phyloP scores from a whole-genome alignment of 2,329 filamentous ascomycete species.

The Fusarium concolor region DNA sequence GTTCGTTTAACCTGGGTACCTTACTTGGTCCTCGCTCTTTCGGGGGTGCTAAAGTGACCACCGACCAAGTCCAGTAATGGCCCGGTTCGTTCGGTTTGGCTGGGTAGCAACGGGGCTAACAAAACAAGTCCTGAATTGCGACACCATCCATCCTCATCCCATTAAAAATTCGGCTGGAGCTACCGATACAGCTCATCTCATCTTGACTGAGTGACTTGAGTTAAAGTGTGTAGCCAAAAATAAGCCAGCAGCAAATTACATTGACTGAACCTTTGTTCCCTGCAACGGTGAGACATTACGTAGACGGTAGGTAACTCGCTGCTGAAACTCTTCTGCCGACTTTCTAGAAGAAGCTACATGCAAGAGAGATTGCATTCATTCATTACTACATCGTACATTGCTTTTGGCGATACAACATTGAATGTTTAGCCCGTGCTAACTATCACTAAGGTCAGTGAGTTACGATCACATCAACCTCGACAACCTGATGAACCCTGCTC shows the following conservation, averaged over 20 bases:
- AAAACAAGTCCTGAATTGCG: conserved; percentile 25
- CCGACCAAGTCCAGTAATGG: not conserved
- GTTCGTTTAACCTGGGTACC: not conserved
- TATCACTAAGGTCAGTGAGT: conserved; percentile 18
- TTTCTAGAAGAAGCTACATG: conserved; percentile 48
- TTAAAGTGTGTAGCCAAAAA: conserved; percentile 21
- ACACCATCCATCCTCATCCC: conserved; percentile 11
- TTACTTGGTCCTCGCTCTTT: conserved; percentile 1
- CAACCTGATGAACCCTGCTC: conserved; percentile 12
- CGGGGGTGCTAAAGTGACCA: conserved; percentile 8
- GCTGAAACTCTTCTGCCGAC: conserved; percentile 46
- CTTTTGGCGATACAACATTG: not conserved
- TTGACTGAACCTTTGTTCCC: not conserved
- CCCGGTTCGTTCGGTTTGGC: not conserved
- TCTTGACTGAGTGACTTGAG: not conserved
- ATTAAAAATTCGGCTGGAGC: conserved; percentile 13
- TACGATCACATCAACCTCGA: conserved; percentile 13
- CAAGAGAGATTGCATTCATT: conserved; percentile 21
- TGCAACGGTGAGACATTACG: conserved; percentile 3
- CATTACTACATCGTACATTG: no score
- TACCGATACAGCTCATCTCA: conserved; percentile 18
- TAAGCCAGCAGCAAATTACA: conserved; percentile 37
- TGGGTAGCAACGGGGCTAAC: conserved; percentile 20
- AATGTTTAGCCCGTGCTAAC: no score
- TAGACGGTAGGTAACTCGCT: conserved; percentile 1